These are phyloP conservation scores for Polytrichum formosum DNA, from an alignment of 225 moss, liverwort and hornwort species.

Conservation along the genomic window DNA sequence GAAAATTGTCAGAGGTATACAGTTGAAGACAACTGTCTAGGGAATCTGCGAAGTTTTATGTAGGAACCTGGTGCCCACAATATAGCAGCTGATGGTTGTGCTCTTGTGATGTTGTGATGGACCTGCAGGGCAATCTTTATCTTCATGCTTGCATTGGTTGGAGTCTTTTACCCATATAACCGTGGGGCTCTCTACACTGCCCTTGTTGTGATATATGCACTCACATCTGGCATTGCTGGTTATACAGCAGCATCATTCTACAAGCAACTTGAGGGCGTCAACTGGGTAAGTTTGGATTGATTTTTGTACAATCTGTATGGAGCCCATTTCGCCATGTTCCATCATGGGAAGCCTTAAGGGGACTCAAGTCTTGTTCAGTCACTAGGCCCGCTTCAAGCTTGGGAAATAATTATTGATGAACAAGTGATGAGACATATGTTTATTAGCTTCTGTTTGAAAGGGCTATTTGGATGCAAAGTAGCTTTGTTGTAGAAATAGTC, in stretches of 20 bases:
- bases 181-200: slow-evolving; percentile 90
- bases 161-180: slow-evolving; percentile 95
- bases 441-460: not conserved
- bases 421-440: too few species aligned
- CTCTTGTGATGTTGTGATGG: too few species aligned
- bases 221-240: slow-evolving; percentile 95
- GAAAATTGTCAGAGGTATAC: too few species aligned
- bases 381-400: not conserved
- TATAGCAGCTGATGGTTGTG: too few species aligned
- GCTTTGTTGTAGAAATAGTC: not conserved
- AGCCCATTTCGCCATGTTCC: too few species aligned
- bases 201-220: slow-evolving; percentile 86
- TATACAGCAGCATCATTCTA: slow-evolving; percentile 89
- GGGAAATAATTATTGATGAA: not conserved
- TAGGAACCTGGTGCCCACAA: too few species aligned
- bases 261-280: slow-evolving; percentile 88
- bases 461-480: not conserved
- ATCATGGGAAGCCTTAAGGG: too few species aligned
- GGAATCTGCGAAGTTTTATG: too few species aligned
- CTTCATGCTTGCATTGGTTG: slow-evolving; percentile 87
- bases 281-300: slow-evolving; percentile 59
- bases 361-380: not conserved
- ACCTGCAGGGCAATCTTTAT: slow-evolving; percentile 73
- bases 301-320: not conserved
- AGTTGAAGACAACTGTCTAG: too few species aligned